A percentile compares a stretch with the other conserved stretches of the same genome.
Evolutionary conservation across 345 rosid genomes (phyloP).

Genomic region (Salix arbutifolia): DNA sequence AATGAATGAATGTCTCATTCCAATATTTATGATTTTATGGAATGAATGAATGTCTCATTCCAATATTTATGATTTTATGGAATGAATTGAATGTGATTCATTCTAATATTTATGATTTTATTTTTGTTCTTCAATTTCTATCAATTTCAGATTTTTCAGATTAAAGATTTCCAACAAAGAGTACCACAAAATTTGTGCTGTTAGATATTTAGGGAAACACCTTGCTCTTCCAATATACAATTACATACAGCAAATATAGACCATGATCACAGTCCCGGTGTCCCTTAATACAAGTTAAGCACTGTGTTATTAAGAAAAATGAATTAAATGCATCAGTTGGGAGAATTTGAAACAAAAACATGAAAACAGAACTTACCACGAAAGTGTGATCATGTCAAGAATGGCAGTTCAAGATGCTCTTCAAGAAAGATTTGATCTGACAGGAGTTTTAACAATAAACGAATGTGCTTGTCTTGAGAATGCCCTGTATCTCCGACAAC

Average conservation of each 20-base stretch:
- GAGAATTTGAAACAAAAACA: background rate
- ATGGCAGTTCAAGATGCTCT: background rate
- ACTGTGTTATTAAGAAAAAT: background rate
- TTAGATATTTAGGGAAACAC: background rate
- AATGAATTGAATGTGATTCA: too few relatives aligned
- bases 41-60: too few relatives aligned
- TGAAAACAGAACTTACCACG: background rate
- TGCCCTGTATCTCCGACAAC: constrained; percentile 13
- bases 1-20: too few relatives aligned
- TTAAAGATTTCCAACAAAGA: too few relatives aligned
- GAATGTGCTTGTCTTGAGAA: constrained; percentile 12
- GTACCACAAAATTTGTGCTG: background rate
- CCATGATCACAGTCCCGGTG: background rate
- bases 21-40: too few relatives aligned
- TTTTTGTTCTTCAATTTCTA: too few relatives aligned
- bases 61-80: too few relatives aligned
- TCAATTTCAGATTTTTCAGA: too few relatives aligned
- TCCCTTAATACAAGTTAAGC: background rate
- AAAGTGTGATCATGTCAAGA: background rate
- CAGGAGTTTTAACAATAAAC: constrained; percentile 2
- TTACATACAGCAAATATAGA: background rate
- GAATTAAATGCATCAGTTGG: background rate
- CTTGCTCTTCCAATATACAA: background rate
- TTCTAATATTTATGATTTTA: too few relatives aligned
- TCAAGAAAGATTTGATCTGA: constrained; percentile 8